Conservation (phyloP, 1,284 basidiomycete genomes). For the Tilletiaria anomala region DNA sequence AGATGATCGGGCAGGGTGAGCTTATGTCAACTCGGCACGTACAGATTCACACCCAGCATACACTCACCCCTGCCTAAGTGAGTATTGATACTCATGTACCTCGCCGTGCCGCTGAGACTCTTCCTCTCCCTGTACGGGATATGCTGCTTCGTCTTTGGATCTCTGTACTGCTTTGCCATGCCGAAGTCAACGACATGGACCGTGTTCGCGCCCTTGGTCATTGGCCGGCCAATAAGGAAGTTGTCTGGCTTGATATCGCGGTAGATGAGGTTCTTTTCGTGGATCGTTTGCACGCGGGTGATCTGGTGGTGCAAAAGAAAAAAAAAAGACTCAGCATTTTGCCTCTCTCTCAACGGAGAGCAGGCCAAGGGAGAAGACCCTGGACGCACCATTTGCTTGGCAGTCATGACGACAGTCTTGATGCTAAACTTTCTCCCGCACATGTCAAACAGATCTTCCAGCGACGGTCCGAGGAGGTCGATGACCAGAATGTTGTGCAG, state of each 20-base stretch:
- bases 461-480: conserved; percentile 77
- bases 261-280: conserved; percentile 93
- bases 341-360: neutral
- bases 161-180: conserved; percentile 95
- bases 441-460: conserved; percentile 93
- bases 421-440: conserved; percentile 83
- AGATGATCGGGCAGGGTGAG: neutral
- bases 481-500: conserved; percentile 93
- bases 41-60: too few relatives aligned
- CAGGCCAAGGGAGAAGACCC: neutral
- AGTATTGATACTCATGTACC: conserved; percentile 96
- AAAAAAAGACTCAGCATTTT: neutral
- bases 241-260: conserved; percentile 97
- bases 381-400: conserved; percentile 73
- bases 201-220: conserved; percentile 68
- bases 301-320: too few relatives aligned
- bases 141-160: conserved; percentile 91
- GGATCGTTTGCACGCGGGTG: conserved; percentile 71
- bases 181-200: conserved; percentile 87
- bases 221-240: conserved; percentile 80
- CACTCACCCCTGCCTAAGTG: conserved; percentile 81
- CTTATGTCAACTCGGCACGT: too few relatives aligned
- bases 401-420: conserved; percentile 94
- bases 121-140: conserved; percentile 93
- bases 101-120: conserved; percentile 71